These are phyloP conservation scores for Blastocystis hominis DNA, from an alignment of 352 stramenopile genomes.

Conservation along the genomic window DNA sequence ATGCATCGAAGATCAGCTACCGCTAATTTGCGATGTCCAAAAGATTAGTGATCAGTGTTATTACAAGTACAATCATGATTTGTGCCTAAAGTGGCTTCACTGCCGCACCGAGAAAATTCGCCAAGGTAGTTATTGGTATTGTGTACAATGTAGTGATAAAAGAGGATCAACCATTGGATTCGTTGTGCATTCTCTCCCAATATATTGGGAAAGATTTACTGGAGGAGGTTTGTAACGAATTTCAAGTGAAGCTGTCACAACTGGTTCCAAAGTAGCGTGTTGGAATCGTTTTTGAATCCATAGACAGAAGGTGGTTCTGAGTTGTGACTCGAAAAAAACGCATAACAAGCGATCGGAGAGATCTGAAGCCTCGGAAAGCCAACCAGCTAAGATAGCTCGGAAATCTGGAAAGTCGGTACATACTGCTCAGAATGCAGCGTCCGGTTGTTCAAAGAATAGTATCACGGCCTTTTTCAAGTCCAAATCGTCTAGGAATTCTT, in stretches of 20 bases:
- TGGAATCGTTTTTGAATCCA: no score
- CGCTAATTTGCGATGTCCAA: constrained; percentile 31
- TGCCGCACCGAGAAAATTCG: not conserved
- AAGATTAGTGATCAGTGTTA: not conserved
- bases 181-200: not conserved
- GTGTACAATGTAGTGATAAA: not conserved
- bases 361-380: not conserved
- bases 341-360: not conserved
- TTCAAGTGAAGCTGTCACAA: not conserved
- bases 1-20: not conserved
- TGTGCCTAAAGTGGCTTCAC: constrained; percentile 15
- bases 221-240: not conserved
- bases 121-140: not conserved
- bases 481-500: no score
- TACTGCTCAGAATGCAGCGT: no score
- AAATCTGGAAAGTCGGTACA: not conserved
- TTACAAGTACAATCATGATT: not conserved
- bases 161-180: not conserved
- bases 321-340: not conserved
- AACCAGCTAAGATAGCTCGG: not conserved
- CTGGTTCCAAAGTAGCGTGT: not conserved
- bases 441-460: no score
- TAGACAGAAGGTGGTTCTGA: not conserved
- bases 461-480: no score
- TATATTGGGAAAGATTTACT: not conserved